phyloP scores from a whole-genome alignment of 176 grass and related monocot genomes.

The Canna indica region DNA sequence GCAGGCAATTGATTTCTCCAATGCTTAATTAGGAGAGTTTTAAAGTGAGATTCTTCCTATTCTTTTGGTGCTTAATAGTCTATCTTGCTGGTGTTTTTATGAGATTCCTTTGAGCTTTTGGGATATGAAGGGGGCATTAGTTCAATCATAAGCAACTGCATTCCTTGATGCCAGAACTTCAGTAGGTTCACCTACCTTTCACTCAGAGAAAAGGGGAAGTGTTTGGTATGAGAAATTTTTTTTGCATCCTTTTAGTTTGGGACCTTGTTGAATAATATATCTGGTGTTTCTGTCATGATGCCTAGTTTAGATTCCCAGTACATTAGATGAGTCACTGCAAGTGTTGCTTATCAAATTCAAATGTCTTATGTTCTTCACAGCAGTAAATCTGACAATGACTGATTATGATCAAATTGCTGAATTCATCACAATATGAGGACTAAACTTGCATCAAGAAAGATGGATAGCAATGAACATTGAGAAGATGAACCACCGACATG shows the following conservation, averaged over 20 bases:
- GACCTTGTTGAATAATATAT: background rate
- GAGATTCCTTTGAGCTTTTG: conserved; percentile 1
- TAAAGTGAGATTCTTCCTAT: background rate
- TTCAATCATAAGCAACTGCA: background rate
- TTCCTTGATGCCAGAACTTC: background rate
- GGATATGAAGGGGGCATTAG: background rate
- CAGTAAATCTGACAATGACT: background rate
- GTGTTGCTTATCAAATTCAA: too few species aligned
- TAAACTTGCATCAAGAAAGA: background rate
- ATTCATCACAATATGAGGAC: background rate
- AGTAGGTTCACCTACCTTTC: conserved; percentile 1
- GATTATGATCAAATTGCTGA: background rate
- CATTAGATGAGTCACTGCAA: background rate
- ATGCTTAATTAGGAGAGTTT: background rate
- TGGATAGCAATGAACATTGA: background rate
- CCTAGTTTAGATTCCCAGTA: background rate
- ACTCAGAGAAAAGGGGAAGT: background rate
- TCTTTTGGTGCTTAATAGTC: background rate
- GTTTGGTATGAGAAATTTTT: background rate
- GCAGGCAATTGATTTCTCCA: background rate
- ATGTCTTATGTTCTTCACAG: background rate
- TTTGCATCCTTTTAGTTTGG: background rate
- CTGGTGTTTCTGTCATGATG: background rate
- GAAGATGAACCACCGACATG: too few species aligned
- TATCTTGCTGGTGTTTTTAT: background rate